phyloP scores from a whole-genome alignment of 1,284 basidiomycete genomes.

The Naganishia cerealis region DNA sequence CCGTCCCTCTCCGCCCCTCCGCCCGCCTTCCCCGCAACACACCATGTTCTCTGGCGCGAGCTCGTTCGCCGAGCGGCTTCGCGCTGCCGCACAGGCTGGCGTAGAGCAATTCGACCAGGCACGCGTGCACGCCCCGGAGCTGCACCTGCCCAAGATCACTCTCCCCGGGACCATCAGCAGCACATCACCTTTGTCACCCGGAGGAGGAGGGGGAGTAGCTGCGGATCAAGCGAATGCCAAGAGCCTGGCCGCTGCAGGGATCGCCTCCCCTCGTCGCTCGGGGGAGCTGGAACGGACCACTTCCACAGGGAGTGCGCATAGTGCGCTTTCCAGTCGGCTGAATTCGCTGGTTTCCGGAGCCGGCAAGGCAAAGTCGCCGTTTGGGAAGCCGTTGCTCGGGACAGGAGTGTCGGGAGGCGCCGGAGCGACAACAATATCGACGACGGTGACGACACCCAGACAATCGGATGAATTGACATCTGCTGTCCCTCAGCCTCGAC shows the following conservation, averaged over 20 bases:
- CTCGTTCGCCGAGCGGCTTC: slow-evolving; percentile 31
- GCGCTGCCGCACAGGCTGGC: slow-evolving; percentile 29
- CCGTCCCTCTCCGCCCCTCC: not conserved
- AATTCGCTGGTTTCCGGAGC: slow-evolving; percentile 15
- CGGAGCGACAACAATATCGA: not conserved
- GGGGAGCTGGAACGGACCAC: slow-evolving; percentile 15
- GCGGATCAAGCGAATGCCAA: not conserved
- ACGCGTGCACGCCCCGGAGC: slow-evolving; percentile 12
- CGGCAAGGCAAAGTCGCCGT: not conserved
- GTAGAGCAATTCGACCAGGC: slow-evolving; percentile 32
- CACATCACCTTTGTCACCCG: slow-evolving; percentile 4
- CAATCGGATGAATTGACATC: not conserved
- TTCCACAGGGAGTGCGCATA: not conserved
- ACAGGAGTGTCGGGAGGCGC: not conserved
- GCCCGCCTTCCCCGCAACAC: not conserved
- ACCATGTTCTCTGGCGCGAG: slow-evolving; percentile 28
- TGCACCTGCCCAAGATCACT: slow-evolving; percentile 19
- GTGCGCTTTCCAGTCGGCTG: slow-evolving; percentile 16
- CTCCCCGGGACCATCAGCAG: not conserved
- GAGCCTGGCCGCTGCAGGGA: not conserved
- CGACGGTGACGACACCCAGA: not conserved
- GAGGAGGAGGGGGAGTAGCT: not conserved
- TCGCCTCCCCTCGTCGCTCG: slow-evolving; percentile 7
- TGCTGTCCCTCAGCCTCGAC: slow-evolving; percentile 3
- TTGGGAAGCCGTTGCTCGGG: not conserved